These are phyloP conservation scores for Fagus crenata DNA, from an alignment of 306 rosid genomes.

Conservation along the genomic window DNA sequence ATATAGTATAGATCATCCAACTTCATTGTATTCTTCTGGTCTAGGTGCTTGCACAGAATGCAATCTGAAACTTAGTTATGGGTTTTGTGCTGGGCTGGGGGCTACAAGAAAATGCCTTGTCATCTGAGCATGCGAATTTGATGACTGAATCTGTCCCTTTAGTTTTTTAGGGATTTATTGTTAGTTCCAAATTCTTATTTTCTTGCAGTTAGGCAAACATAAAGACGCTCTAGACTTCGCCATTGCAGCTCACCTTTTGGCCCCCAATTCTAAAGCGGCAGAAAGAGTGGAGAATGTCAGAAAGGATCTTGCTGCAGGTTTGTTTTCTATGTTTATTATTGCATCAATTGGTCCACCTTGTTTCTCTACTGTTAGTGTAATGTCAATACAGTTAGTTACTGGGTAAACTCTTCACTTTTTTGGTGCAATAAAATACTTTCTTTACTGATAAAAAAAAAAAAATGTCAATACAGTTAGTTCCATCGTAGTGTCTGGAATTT, in stretches of 20 bases:
- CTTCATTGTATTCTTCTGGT: conserved; percentile 2
- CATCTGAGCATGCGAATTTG: conserved; percentile 21
- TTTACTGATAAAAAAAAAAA: too few relatives aligned
- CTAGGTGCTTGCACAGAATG: neutral
- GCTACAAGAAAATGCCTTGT: neutral
- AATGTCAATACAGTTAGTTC: neutral
- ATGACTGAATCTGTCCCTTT: conserved; percentile 14
- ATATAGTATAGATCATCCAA: neutral
- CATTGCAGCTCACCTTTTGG: conserved; percentile 57
- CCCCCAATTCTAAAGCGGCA: conserved; percentile 67
- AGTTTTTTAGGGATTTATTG: conserved; percentile 12
- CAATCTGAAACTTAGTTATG: neutral
- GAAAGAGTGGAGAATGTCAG: conserved; percentile 68
- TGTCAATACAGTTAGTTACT: neutral
- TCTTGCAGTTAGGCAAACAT: conserved; percentile 74
- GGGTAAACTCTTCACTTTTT: too few relatives aligned
- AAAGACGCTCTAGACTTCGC: conserved; percentile 90
- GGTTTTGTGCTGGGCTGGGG: neutral
- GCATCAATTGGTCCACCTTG: neutral
- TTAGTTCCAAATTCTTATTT: conserved; percentile 29
- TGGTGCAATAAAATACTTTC: too few relatives aligned
- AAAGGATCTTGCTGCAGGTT: conserved; percentile 84
- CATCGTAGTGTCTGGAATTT: too few relatives aligned
- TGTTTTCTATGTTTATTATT: conserved; percentile 20
- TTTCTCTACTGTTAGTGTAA: neutral